Percentiles rank a stretch among this genome's conserved stretches.
Evolutionary conservation across 345 rosid species (phyloP).

Genomic region (Hevea brasiliensis): DNA sequence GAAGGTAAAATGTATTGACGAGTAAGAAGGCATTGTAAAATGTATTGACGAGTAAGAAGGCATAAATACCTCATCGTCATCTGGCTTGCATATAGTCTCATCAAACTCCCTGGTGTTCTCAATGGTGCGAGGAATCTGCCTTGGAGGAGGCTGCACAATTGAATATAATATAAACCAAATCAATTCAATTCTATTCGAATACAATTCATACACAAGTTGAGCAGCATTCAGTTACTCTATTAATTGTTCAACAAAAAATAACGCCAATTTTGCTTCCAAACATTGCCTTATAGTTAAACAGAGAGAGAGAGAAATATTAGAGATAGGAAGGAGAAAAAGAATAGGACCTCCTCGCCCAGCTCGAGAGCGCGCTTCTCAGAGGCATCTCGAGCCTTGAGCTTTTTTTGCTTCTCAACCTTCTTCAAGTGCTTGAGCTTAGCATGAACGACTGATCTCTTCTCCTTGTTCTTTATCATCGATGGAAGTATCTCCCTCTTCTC

Average conservation of each 20-base stretch:
- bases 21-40: neutral
- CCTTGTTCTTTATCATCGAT: conserved; percentile 89
- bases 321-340: neutral
- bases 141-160: conserved; percentile 62
- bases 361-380: conserved; percentile 75
- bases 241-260: conserved; percentile 1
- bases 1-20: neutral
- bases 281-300: neutral
- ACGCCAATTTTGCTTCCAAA: neutral
- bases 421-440: conserved; percentile 79
- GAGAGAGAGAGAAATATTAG: too few relatives aligned
- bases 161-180: neutral
- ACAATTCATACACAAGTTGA: too few relatives aligned
- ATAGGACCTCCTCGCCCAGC: conserved; percentile 86
- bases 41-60: neutral
- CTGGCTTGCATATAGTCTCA: conserved; percentile 87
- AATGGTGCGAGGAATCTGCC: conserved; percentile 69
- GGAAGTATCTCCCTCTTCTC: conserved; percentile 57
- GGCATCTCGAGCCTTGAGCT: conserved; percentile 72
- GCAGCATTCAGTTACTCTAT: too few relatives aligned
- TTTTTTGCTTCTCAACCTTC: conserved; percentile 88
- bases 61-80: conserved; percentile 77
- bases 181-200: neutral
- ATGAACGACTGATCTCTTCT: conserved; percentile 75
- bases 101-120: conserved; percentile 92